Evolutionary conservation across 805 yeast species (phyloP), one percentile per base, ranked within the genome.

Genomic region (Tetrapisispora fleetii): DNA sequence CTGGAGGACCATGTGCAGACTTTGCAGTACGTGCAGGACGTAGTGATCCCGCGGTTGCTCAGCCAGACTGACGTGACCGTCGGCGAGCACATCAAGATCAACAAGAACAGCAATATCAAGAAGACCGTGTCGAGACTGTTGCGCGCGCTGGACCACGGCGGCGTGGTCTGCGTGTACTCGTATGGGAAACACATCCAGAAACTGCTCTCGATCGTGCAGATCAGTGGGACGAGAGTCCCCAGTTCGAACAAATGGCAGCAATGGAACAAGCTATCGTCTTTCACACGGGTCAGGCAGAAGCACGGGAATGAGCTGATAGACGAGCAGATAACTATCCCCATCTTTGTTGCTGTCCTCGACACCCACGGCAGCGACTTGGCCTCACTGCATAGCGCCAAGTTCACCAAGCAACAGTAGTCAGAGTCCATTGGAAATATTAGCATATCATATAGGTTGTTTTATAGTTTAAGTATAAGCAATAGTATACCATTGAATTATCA

Each of bases 171-270:
- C 37, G 16, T 58, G 16, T 56, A 49, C 33, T 48, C 62, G 1
- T 59, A 52, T 40, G 63, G 63, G 14, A 48, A 52, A n/a, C 62
- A 59, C 45, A 47, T 59, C n/a, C 62, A 57, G 36, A 57, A 57
- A 44, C 48, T 54, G 43, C 50, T 59, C 16, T 52, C 59, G 24
- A 52, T 58, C 21, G 19, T 54, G 16, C 60, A 59, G 43, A 54
- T 59, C 13, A 44, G 50, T 42, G 57, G 52, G 39, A 50, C 46
- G 18, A 47, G 21, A 8, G 13, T 17, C 16, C 4, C 21, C 1
- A 14, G 11, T 24, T 18, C 2, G 8, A 42, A 11, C 43, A 37
- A n/a, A 10, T n/a, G 47, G 11, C 45, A 41, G 13, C 63, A 58
- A 45, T 53, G 48, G 50, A 58, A 58, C 46, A 55, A 45, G 30